A percentile compares a stretch with the other conserved stretches of the same genome.
Evolutionary conservation across 2,329 filamentous ascomycete species (phyloP).

Genomic region (Monosporascus sp.): DNA sequence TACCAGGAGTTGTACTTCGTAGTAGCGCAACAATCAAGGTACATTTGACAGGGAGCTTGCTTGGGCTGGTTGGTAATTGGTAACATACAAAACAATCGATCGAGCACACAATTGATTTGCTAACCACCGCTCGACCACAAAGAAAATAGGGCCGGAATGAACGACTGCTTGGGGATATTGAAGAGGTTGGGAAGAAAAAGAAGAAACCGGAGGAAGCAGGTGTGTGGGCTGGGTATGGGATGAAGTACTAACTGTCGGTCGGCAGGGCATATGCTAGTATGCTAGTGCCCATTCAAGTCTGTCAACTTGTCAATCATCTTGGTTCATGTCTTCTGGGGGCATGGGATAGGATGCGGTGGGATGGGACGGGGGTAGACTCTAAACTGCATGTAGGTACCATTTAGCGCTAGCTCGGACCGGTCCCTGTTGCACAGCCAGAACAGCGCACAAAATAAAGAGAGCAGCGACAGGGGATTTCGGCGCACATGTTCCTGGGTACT

Average conservation of each 20-base stretch:
- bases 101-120: constrained; percentile 13
- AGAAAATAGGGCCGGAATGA: constrained; percentile 21
- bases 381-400: too few relatives aligned
- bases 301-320: background rate
- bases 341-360: too few relatives aligned
- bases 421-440: background rate
- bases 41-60: background rate
- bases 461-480: background rate
- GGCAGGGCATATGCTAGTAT: background rate
- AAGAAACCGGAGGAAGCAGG: constrained; percentile 11
- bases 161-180: constrained; percentile 21
- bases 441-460: background rate
- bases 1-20: too few relatives aligned
- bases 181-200: constrained; percentile 21
- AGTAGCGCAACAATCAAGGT: background rate
- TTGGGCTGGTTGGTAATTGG: background rate
- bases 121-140: constrained; percentile 12
- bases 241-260: background rate
- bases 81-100: background rate
- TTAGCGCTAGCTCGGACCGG: too few relatives aligned
- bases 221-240: background rate
- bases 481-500: too few relatives aligned
- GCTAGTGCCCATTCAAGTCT: background rate
- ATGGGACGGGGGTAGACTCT: too few relatives aligned
- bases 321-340: too few relatives aligned